Evolutionary conservation across 1,284 basidiomycete species (phyloP).

Genomic region (Trichosporon sp.): DNA sequence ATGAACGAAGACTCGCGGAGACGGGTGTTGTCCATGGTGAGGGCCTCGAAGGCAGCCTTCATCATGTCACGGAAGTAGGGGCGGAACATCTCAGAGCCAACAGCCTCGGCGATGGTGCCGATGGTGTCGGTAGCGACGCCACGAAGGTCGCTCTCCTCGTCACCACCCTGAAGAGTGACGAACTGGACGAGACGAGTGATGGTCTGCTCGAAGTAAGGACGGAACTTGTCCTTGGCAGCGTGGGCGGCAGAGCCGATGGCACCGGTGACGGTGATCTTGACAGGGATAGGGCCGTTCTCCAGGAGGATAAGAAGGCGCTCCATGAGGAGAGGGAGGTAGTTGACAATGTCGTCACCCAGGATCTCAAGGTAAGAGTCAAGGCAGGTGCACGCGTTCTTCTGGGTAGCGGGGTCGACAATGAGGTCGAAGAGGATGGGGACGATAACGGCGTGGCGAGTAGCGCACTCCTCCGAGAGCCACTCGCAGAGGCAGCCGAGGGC

Average conservation of each 20-base stretch:
- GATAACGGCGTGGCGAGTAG: slow-evolving; percentile 72
- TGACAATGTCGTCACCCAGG: slow-evolving; percentile 74
- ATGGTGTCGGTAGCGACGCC: slow-evolving; percentile 98
- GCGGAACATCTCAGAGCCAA: slow-evolving; percentile 88
- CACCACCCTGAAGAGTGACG: slow-evolving; percentile 70
- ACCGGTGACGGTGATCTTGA: slow-evolving; percentile 95
- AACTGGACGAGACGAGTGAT: slow-evolving; percentile 81
- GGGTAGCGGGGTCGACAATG: slow-evolving; percentile 80
- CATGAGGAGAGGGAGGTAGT: slow-evolving; percentile 94
- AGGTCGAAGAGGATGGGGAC: slow-evolving; percentile 87
- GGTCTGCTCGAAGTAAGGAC: slow-evolving; percentile 90
- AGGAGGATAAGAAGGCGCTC: slow-evolving; percentile 84
- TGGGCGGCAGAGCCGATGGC: slow-evolving; percentile 98
- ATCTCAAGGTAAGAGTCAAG: slow-evolving; percentile 96
- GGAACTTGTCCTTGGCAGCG: slow-evolving; percentile 87
- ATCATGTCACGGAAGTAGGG: slow-evolving; percentile 95
- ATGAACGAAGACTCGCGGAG: slow-evolving; percentile 95
- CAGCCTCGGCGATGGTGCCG: slow-evolving; percentile 95
- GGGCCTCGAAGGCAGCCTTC: slow-evolving; percentile 87
- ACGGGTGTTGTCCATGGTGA: slow-evolving; percentile 75
- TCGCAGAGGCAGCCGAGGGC: slow-evolving; percentile 96
- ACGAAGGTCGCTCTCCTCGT: slow-evolving; percentile 78
- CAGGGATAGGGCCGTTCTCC: slow-evolving; percentile 72
- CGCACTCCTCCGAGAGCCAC: slow-evolving; percentile 93
- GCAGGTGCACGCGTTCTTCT: slow-evolving; percentile 88